Percentiles rank a stretch among this genome's conserved stretches.
phyloP scores from a whole-genome alignment of 768 basidiomycete genomes.

The Phylloporus sp. region DNA sequence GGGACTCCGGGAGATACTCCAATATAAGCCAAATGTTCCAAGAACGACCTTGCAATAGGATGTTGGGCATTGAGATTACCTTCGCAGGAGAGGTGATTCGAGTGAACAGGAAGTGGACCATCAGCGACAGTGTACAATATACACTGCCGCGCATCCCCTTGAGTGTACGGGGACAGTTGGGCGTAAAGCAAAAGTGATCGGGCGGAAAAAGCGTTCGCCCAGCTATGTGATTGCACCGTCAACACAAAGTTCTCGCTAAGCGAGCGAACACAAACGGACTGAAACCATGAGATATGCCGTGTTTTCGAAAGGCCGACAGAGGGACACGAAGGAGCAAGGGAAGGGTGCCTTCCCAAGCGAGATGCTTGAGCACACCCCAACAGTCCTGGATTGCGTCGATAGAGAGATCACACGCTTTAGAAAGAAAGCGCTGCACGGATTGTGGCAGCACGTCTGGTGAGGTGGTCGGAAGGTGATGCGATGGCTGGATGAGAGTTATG shows the following conservation, averaged over 20 bases:
- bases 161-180: background rate
- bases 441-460: background rate
- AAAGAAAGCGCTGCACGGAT: background rate
- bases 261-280: background rate
- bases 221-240: too few relatives aligned
- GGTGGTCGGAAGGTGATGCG: background rate
- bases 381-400: background rate
- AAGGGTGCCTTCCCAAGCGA: background rate
- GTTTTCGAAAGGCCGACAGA: background rate
- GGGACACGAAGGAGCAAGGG: background rate
- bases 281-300: background rate
- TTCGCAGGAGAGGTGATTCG: background rate
- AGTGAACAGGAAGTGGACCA: background rate
- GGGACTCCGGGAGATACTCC: too few relatives aligned
- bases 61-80: too few relatives aligned
- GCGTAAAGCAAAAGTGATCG: background rate
- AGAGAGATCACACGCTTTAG: background rate
- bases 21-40: too few relatives aligned
- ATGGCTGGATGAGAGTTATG: conserved; percentile 1
- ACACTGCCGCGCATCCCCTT: background rate
- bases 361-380: background rate
- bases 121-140: background rate
- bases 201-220: conserved; percentile 1
- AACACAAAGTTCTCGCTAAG: too few relatives aligned
- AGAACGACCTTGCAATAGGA: too few relatives aligned